Conservation (phyloP, 371 early-diverging fungal species). For the Lichtheimia hyalospora region DNA sequence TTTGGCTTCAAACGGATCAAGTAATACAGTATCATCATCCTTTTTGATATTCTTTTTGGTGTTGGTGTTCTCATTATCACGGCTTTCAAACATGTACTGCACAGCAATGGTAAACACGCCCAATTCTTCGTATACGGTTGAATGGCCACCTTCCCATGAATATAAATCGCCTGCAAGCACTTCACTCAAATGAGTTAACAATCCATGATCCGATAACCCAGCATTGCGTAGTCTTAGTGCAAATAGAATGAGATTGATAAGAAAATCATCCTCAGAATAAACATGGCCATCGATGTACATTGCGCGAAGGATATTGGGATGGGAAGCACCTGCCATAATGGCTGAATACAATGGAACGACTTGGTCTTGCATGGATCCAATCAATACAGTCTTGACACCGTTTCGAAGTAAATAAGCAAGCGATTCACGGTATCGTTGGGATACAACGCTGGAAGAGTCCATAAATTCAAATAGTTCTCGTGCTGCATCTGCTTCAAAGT, state of each 20-base stretch:
- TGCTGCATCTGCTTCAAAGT: conserved; percentile 90
- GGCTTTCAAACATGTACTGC: conserved; percentile 38
- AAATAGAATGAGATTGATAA: conserved; percentile 84
- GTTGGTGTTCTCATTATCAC: background rate
- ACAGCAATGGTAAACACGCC: conserved; percentile 77
- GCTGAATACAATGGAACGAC: conserved; percentile 97
- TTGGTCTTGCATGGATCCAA: conserved; percentile 90
- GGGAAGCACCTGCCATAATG: conserved; percentile 80
- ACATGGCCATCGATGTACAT: conserved; percentile 86
- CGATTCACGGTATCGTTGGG: conserved; percentile 72
- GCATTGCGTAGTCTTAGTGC: conserved; percentile 81
- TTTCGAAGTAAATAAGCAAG: conserved; percentile 61
- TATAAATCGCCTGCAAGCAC: conserved; percentile 90
- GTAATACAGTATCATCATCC: conserved; percentile 1
- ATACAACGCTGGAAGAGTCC: conserved; percentile 70
- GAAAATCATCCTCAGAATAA: conserved; percentile 78
- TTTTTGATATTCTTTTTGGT: conserved; percentile 27
- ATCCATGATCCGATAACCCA: conserved; percentile 82
- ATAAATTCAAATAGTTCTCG: conserved; percentile 93
- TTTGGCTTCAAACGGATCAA: conserved; percentile 53
- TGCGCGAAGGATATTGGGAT: conserved; percentile 88
- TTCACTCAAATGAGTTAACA: conserved; percentile 84
- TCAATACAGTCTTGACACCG: conserved; percentile 72
- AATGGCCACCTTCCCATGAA: conserved; percentile 87
- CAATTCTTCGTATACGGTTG: conserved; percentile 90